Evolutionary conservation across 2,329 filamentous ascomycete genomes (phyloP), one percentile per base, ranked within the genome.

Genomic region (Colletotrichum gloeosporioides): DNA sequence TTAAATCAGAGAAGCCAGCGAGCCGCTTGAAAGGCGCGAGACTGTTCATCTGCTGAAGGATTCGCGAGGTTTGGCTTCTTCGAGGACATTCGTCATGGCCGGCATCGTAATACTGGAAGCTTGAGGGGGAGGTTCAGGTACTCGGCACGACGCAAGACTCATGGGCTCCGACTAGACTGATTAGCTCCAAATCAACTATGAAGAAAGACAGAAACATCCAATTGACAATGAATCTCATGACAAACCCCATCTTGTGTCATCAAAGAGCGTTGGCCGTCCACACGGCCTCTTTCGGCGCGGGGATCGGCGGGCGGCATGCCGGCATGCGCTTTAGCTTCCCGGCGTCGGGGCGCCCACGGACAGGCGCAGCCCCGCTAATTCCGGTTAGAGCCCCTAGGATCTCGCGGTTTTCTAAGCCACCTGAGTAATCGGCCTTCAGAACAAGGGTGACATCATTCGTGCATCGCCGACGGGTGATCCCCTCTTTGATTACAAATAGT

Each of bases 211-310:
- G 36, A 39, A 1, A 39, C 36, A 39, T 18, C 0, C 0, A 18
- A 18, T 39, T 15, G 2, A 18, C 16, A 9, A 18, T 44, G 18
- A 0, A n/a, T 3, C n/a, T 2, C 10, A 2, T n/a, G 1, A 2
- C 39, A 1, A 22, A n/a, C n/a, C 13, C n/a, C 6, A 49, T 49
- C 0, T 0, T 10, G n/a, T 4, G 44, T 6, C 44, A 22, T 12
- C 18, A 22, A 22, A 6, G 10, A 49, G 5, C 0, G 10, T 49
- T 3, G 6, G 44, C 10, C n/a, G 3, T 2, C 18, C 6, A 13
- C n/a, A 2, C 44, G 10, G 10, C 44, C 9, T 49, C 18, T 5
- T 49, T 49, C 44, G 44, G 44, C 44, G 44, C 44, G 44, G 44
- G 44, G n/a, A 13, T 8, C 6, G 44, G n/a, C 44, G n/a, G 44